A percentile compares a stretch with the other conserved stretches of the same genome.
phyloP scores from a whole-genome alignment of 495 filamentous ascomycete genomes.

The Hypomontagnella submonticulosa region DNA sequence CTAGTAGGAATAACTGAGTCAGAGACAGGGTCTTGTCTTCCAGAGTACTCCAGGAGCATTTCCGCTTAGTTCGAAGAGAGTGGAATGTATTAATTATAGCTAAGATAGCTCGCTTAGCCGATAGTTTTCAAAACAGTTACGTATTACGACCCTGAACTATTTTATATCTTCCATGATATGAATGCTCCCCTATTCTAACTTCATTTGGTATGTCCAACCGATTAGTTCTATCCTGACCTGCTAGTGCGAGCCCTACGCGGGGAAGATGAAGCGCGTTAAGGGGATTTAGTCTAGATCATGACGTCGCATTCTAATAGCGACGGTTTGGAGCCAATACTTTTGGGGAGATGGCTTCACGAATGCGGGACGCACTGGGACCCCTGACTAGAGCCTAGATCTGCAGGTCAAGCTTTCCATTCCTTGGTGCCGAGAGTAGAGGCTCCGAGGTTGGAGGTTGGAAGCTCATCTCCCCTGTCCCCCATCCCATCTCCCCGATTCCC shows the following conservation, averaged over 20 bases:
- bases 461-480: no score
- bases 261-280: slow-evolving; percentile 10
- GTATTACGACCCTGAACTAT: no score
- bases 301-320: slow-evolving; percentile 12
- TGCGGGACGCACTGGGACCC: slow-evolving; percentile 6
- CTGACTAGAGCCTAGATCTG: slow-evolving; percentile 4
- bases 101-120: neutral
- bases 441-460: slow-evolving; percentile 15
- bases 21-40: no score
- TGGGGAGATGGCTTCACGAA: slow-evolving; percentile 5
- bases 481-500: no score
- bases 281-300: slow-evolving; percentile 19
- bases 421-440: slow-evolving; percentile 13
- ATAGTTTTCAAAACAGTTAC: neutral
- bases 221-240: neutral
- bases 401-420: slow-evolving; percentile 23
- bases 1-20: no score
- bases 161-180: no score
- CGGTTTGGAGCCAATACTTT: no score
- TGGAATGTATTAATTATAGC: no score
- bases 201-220: slow-evolving; percentile 3
- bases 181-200: no score
- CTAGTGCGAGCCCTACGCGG: slow-evolving; percentile 5
- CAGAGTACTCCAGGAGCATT: no score
- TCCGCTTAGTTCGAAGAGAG: no score